Conservation (phyloP, 2,329 filamentous ascomycete genomes). For the Microdochium paspali region DNA sequence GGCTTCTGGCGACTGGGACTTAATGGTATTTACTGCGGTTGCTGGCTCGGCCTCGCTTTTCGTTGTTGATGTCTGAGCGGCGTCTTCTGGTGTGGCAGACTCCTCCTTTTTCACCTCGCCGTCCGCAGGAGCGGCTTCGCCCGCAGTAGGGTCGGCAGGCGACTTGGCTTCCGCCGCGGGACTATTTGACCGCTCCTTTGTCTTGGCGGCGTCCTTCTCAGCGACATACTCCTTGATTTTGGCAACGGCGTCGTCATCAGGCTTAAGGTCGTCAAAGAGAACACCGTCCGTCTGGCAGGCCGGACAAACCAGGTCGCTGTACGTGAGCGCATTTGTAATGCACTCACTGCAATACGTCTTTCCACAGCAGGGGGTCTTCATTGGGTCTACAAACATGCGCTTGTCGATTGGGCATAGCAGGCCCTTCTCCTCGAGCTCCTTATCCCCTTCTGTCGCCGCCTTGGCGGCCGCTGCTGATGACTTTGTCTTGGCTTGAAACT, state of each 20-base stretch:
- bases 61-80: slow-evolving; percentile 13
- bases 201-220: slow-evolving; percentile 40
- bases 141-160: slow-evolving; percentile 14
- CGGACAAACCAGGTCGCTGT: slow-evolving; percentile 95
- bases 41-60: slow-evolving; percentile 5
- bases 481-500: slow-evolving; percentile 91
- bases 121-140: slow-evolving; percentile 15
- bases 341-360: slow-evolving; percentile 99
- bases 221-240: slow-evolving; percentile 70
- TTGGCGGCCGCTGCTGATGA: slow-evolving; percentile 76
- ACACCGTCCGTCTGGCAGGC: slow-evolving; percentile 85
- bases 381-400: slow-evolving; percentile 95
- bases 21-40: slow-evolving; percentile 11
- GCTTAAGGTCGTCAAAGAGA: slow-evolving; percentile 80
- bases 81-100: slow-evolving; percentile 12
- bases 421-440: slow-evolving; percentile 79
- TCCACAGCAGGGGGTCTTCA: slow-evolving; percentile 97
- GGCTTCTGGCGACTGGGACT: slow-evolving; percentile 8
- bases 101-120: slow-evolving; percentile 15
- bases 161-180: slow-evolving; percentile 25
- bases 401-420: slow-evolving; percentile 95
- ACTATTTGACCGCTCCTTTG: slow-evolving; percentile 38
- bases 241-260: slow-evolving; percentile 68
- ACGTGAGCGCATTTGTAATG: slow-evolving; percentile 97
- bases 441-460: slow-evolving; percentile 65